phyloP scores from a whole-genome alignment of 371 early-diverging fungal species.

The Mortierella sp. region DNA sequence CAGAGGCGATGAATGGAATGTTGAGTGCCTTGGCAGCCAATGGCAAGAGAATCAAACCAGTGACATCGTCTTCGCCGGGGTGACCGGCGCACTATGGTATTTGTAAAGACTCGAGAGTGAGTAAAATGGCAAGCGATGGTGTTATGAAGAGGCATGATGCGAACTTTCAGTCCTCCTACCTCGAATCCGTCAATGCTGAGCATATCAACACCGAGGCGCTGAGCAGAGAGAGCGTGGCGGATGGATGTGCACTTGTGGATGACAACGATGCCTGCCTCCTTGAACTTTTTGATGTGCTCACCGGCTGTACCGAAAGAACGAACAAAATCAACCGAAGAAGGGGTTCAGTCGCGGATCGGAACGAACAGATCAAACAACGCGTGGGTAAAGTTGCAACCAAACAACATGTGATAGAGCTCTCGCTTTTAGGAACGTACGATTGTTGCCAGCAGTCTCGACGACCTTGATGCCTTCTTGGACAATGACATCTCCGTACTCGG shows the following conservation, averaged over 20 bases:
- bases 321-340: too few species aligned
- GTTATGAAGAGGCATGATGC: too few species aligned
- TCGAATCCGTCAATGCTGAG: conserved; percentile 84
- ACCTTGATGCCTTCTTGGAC: conserved; percentile 83
- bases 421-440: conserved; percentile 61
- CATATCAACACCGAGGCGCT: conserved; percentile 69
- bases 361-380: conserved; percentile 6
- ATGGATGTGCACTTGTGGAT: conserved; percentile 85
- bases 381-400: not conserved
- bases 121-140: too few species aligned
- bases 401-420: conserved; percentile 23
- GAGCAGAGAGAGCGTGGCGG: conserved; percentile 77
- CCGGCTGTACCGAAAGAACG: conserved; percentile 57
- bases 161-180: conserved; percentile 3
- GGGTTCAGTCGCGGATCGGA: too few species aligned
- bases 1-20: conserved; percentile 82
- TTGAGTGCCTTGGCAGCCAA: conserved; percentile 71
- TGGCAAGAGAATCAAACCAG: conserved; percentile 78
- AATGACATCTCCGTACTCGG: conserved; percentile 78
- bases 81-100: conserved; percentile 79
- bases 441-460: conserved; percentile 79
- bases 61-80: conserved; percentile 86
- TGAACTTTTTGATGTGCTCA: conserved; percentile 78
- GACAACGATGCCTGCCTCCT: conserved; percentile 75
- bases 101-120: not conserved